phyloP scores from a whole-genome alignment of 768 basidiomycete species.

The Rhizopogon roseolus region DNA sequence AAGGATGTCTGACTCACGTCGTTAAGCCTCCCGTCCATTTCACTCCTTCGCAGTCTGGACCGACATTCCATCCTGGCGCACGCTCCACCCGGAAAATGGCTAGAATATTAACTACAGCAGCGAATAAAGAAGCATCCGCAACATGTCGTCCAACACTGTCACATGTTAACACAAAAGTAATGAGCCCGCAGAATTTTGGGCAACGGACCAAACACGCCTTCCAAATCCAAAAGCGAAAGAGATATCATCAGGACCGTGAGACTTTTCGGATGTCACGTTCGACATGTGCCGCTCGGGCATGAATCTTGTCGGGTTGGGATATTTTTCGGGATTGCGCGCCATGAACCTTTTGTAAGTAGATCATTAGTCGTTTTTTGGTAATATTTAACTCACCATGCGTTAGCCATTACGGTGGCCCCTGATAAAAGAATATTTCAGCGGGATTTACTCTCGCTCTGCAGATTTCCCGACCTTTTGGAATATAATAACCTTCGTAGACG shows the following conservation, averaged over 20 bases:
- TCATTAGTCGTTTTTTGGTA: not conserved
- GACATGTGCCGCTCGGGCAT: conserved; percentile 33
- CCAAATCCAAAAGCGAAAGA: conserved; percentile 33
- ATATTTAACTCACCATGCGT: conserved; percentile 9
- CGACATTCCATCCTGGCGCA: conserved; percentile 11
- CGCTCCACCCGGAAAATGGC: conserved; percentile 12
- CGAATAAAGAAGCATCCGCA: conserved; percentile 33
- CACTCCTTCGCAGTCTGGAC: conserved; percentile 15
- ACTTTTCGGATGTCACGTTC: not conserved
- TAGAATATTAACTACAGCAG: conserved; percentile 17
- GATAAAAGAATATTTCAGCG: not conserved
- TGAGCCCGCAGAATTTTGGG: not conserved
- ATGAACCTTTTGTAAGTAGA: conserved; percentile 22
- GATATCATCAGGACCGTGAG: conserved; percentile 5
- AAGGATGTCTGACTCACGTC: conserved; percentile 10
- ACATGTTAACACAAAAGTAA: not conserved
- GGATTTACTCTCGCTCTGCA: not conserved
- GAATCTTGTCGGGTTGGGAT: conserved; percentile 34
- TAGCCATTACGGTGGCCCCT: conserved; percentile 17
- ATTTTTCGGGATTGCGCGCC: conserved; percentile 30
- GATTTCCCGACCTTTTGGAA: conserved; percentile 30
- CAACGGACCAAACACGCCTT: conserved; percentile 28
- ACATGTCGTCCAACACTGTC: conserved; percentile 38
- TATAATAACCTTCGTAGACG: conserved; percentile 40
- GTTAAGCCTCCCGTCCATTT: conserved; percentile 14